Base-by-base conservation (phyloP, 2,329 filamentous ascomycete species). In the Colletotrichum sansevieriae region DNA sequence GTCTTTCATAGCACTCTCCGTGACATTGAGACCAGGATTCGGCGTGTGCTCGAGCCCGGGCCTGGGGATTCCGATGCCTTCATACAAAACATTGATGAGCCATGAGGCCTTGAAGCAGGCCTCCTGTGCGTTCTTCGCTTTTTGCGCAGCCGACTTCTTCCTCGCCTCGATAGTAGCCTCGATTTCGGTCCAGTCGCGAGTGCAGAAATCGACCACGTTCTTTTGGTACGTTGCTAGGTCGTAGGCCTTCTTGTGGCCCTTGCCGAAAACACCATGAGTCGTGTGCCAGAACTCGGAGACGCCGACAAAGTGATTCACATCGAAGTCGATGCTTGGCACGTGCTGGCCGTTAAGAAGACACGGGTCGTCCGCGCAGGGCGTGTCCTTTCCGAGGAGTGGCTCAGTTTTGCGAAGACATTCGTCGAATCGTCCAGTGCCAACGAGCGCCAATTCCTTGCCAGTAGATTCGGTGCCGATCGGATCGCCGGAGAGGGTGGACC, bases 221-320 rank as follows among this genome's bases (percentile, higher is more conserved):
- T 91, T 85, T 76, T 98, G 95, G 74, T 98, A 99, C 0, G 92
- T 94, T 70, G 91, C 88, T 73, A 97, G 93, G 75, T 98, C 94
- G 78, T 98, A 99, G 0, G 92, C 89, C 25, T 55, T 68, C 72
- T 93, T 91, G 72, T 92, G 91, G 70, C 88, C 86, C 71, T 93
- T 90, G 4, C 89, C 90, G 74, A 99, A 98, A 2, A 98, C 91
- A 63, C 96, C 94, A 74, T 99, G 96, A 0, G 96, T 99, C 0
- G 95, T 97, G 78, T 99, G 96, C 95, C 96, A 99, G 80, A 97
- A 99, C 77, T 99, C 96, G 1, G 95, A 98, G 3, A 99, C 95
- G 11, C 96, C 96, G 33, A 99, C 91, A 75, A 99, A 99, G 78
- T 98, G 97, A 75, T 99, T 99, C 41, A 98, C 91, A 71, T 96